phyloP scores from a whole-genome alignment of 2,329 filamentous ascomycete species.

The Sclerotinia subarctica region DNA sequence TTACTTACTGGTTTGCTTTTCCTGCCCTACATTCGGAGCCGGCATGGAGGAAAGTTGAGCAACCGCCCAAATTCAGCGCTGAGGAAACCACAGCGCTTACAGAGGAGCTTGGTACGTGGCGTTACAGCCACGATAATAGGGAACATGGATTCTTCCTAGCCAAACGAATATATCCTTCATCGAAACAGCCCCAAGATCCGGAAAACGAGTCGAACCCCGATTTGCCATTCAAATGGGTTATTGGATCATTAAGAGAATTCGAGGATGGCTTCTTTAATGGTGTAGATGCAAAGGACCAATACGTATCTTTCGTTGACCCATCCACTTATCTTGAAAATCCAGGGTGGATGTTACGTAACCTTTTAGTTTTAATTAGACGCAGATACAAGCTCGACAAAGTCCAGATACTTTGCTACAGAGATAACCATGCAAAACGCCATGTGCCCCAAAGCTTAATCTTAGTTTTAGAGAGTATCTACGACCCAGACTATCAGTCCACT shows the following conservation, averaged over 20 bases:
- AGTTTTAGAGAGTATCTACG: conserved; percentile 38
- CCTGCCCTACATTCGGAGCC: conserved; percentile 89
- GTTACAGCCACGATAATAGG: conserved; percentile 72
- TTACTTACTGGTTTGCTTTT: conserved; percentile 98
- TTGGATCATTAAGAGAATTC: conserved; percentile 72
- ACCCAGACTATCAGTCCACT: not conserved
- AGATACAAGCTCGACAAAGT: conserved; percentile 73
- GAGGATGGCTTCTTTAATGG: conserved; percentile 85
- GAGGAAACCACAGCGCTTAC: conserved; percentile 76
- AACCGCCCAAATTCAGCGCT: conserved; percentile 53
- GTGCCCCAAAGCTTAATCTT: conserved; percentile 80
- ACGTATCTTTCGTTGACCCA: conserved; percentile 84
- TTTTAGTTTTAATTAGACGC: conserved; percentile 79
- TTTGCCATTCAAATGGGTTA: conserved; percentile 67
- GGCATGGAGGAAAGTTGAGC: conserved; percentile 63
- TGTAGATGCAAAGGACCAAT: conserved; percentile 69
- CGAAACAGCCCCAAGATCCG: conserved; percentile 44
- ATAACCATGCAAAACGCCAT: conserved; percentile 73
- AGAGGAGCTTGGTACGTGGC: conserved; percentile 83
- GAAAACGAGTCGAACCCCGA: conserved; percentile 45
- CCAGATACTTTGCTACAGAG: conserved; percentile 87
- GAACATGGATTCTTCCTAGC: conserved; percentile 97
- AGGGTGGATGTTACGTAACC: conserved; percentile 88
- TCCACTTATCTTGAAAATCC: conserved; percentile 86
- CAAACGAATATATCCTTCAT: conserved; percentile 59